Base-by-base conservation (phyloP, 2,329 filamentous ascomycete genomes). In the Pyrenochaeta sp. region DNA sequence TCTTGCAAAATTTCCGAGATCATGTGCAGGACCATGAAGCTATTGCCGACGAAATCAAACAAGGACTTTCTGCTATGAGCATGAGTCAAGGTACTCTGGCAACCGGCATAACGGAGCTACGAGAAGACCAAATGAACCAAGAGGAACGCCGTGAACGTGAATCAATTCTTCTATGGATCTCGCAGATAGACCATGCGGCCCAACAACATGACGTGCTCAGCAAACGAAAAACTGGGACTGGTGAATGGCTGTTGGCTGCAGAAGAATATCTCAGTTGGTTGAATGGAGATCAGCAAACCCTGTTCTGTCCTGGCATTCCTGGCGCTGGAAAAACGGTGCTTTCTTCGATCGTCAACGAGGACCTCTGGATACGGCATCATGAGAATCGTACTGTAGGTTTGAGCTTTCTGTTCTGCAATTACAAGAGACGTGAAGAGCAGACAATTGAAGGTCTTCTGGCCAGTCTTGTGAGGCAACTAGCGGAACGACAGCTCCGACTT, bases 381-480 rank as follows among this genome's bases (percentile, higher is more conserved):
- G 11, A 10, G 17, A 8, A 40, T 15, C 3, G 11, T 3, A 14
- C 17, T 6, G 3, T 21, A 15, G 61, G 60, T 2, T 47, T 74
- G 11, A 62, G 61, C 2, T 74, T 66, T 21, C 7, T 70, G 2
- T 74, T 65, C 30, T 72, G 59, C 40, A 65, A 71, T 23, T 71
- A 67, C 34, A 54, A 55, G 7, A 44, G 34, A 0, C 53, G 61
- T 2, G 54, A 54, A 2, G 53, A 58, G 1, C 69, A 72, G 24
- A 58, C 13, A 6, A n/a, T 45, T 1, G 19, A 44, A 0, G 38
- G 56, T 6, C 35, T 73, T 1, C 39, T 73, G 0, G 35, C 54
- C 1, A 65, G 56, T 31, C 38, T 75, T 2, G 15, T 71, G 1
- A 68, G 67, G 28, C 72, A 74, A 35, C 59, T 74, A 51, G 65